Evolutionary conservation across 441 rosid genomes (phyloP).

Genomic region (California macrophylla): DNA sequence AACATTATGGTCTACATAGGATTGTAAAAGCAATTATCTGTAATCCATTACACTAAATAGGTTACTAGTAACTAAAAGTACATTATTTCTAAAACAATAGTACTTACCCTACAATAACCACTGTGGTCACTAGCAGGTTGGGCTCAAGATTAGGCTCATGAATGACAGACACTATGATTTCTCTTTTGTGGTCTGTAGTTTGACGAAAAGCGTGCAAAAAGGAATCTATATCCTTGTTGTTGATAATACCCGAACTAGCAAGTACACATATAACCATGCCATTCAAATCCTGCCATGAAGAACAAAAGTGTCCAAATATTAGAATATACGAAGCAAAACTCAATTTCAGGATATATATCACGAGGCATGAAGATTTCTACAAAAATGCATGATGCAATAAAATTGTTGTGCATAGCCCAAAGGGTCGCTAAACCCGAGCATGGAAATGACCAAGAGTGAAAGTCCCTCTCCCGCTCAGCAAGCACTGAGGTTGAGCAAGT

Average conservation of each 20-base stretch:
- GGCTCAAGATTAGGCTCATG: slow-evolving; percentile 61
- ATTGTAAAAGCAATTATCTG: slow-evolving; percentile 1
- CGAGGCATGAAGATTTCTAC: background rate
- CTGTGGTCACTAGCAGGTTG: slow-evolving; percentile 48
- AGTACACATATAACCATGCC: slow-evolving; percentile 54
- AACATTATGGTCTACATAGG: background rate
- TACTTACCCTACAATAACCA: slow-evolving; percentile 58
- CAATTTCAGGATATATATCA: background rate
- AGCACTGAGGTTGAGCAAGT: no score
- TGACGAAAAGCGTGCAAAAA: slow-evolving; percentile 57
- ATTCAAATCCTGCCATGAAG: slow-evolving; percentile 41
- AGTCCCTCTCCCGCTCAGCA: no score
- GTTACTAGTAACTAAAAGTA: background rate
- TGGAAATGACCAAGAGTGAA: no score
- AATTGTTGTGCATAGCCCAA: background rate
- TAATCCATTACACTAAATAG: slow-evolving; percentile 3
- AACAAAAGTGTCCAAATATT: slow-evolving; percentile 4
- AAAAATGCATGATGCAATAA: background rate
- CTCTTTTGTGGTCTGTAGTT: slow-evolving; percentile 45
- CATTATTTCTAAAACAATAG: background rate
- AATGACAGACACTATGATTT: slow-evolving; percentile 44
- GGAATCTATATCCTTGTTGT: slow-evolving; percentile 32
- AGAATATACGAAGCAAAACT: slow-evolving; percentile 2
- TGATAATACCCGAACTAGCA: slow-evolving; percentile 46
- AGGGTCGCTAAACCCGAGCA: no score